Percentiles rank a stretch among this genome's conserved stretches.
phyloP scores from a whole-genome alignment of 2,329 filamentous ascomycete genomes.

The Monosporascus cannonballus region DNA sequence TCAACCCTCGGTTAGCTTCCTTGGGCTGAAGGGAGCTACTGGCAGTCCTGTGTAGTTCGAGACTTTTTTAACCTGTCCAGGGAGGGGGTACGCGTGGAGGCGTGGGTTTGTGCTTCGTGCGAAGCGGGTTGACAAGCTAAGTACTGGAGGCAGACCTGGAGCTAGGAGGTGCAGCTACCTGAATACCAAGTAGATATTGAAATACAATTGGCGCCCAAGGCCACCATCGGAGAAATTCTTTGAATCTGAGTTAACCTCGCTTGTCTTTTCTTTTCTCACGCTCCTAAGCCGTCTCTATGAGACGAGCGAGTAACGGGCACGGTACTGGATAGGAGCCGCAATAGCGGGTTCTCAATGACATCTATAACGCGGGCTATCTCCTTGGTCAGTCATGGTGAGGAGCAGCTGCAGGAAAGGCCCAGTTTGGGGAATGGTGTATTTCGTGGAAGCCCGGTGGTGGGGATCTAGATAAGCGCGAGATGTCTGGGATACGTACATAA shows the following conservation, averaged over 20 bases:
- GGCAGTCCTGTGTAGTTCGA: neutral
- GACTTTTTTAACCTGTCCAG: neutral
- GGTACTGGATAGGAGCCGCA: neutral
- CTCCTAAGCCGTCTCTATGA: neutral
- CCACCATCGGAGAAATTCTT: neutral
- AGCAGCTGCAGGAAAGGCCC: neutral
- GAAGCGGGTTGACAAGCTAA: neutral
- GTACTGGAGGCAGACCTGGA: neutral
- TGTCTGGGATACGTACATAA: neutral
- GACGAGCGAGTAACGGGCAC: neutral
- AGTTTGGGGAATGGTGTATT: neutral
- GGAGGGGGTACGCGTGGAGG: neutral
- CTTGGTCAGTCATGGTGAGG: neutral
- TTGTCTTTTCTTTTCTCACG: neutral
- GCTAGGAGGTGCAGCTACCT: neutral
- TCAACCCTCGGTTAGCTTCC: neutral
- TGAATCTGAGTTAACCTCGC: neutral
- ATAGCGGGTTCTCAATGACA: neutral
- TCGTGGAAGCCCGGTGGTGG: neutral
- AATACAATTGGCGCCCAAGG: neutral
- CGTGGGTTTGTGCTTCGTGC: neutral
- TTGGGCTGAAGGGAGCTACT: conserved; percentile 1
- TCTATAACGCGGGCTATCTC: neutral
- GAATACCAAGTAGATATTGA: neutral
- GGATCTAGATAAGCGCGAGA: conserved; percentile 5